Base-by-base conservation (phyloP, 331 rosid genomes). In the Dryas integrifolia region DNA sequence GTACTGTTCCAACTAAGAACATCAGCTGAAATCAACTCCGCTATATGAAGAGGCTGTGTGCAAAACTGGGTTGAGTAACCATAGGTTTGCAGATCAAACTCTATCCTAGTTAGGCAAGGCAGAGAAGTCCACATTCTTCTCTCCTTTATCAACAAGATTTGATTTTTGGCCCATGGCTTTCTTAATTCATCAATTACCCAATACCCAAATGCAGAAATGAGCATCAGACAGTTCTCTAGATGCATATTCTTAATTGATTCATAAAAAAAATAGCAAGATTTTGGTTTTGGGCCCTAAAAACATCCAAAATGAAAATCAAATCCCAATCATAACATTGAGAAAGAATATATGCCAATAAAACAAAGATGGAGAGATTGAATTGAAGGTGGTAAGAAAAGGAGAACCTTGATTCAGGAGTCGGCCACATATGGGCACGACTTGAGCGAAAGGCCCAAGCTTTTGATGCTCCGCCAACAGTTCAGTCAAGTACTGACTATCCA, bases 391-490 rank as follows among this genome's bases (percentile, higher is more conserved):
- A 30, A 1, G n/a, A 4, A 51, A 47, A 18, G 65, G 75, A 76
- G 16, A 55, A 94, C 98, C 98, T 91, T 94, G 98, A 91, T 88
- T 91, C 69, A 94, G 84, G 75, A 94, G 96, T 50, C 96, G 86
- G 78, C 82, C 84, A 58, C 97, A 89, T 35, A 86, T 83, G 69
- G 98, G 98, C 24, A 94, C 91, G 64, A 94, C 96, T 86, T 91
- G 96, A 76, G 89, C 72, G 84, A 94, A 94, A 60, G 98, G 98
- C 58, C 88, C 89, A 59, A 94, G 96, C 83, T 94, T 93, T 75
- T 91, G 96, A 69, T 87, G 87, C 87, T 94, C 98, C 0, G 91
- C 92, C 65, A 94, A 77, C 65, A 94, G 84, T 82, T 94, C 98
- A 62, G 89, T 58, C 81, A 94, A 80, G 91, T 91, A 94, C 77